Percentiles rank a stretch among this genome's conserved stretches.
phyloP scores from a whole-genome alignment of 208 protist species.

The Leishmania aethiopica region DNA sequence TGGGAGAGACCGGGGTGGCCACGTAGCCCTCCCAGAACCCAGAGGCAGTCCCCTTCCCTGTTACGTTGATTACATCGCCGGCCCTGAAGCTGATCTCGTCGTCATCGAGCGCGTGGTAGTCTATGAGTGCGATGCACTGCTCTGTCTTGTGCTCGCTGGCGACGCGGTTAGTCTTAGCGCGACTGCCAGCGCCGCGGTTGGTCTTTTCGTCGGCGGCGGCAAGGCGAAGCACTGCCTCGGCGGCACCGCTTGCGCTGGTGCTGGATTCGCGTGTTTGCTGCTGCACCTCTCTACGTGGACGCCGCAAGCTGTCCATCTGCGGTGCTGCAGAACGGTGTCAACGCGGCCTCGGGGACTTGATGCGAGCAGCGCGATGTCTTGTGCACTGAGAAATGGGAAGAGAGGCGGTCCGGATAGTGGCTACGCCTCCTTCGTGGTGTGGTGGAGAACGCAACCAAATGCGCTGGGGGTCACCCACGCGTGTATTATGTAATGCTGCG shows the following conservation, averaged over 20 bases:
- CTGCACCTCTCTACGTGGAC: background rate
- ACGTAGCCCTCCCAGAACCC: conserved; percentile 91
- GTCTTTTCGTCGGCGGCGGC: background rate
- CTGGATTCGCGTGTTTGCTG: background rate
- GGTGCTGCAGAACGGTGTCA: background rate
- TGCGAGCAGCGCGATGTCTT: background rate
- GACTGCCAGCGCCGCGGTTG: background rate
- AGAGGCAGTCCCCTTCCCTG: conserved; percentile 65
- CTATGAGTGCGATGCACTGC: conserved; percentile 79
- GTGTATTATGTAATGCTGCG: background rate
- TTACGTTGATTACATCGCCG: conserved; percentile 87
- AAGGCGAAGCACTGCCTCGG: background rate
- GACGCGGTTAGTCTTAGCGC: background rate
- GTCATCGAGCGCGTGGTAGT: conserved; percentile 57
- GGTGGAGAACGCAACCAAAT: background rate
- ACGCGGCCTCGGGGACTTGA: background rate
- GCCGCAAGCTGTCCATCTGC: background rate
- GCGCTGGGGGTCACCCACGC: background rate
- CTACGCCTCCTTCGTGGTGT: background rate
- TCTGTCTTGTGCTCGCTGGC: conserved; percentile 28
- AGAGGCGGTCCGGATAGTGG: background rate
- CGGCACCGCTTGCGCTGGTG: background rate
- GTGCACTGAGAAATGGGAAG: background rate
- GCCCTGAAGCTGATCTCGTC: conserved; percentile 88
- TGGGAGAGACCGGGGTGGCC: conserved; percentile 15